These are phyloP conservation scores for Blastobotrys capitulatus DNA, from an alignment of 1,139 yeast species.

Conservation along the genomic window DNA sequence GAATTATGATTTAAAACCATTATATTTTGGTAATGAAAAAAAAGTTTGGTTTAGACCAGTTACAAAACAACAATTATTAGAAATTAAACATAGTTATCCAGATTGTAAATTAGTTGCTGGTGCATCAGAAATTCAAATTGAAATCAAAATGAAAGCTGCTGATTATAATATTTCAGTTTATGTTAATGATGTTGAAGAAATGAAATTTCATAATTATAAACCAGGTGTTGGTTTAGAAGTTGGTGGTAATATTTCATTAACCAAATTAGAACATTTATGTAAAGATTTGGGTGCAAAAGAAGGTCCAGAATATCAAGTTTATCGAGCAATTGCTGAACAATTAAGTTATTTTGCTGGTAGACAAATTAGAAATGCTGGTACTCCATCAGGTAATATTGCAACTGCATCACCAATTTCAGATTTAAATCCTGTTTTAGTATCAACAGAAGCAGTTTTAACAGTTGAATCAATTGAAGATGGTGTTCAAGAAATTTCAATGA, in stretches of 20 bases:
- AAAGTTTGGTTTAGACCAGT: constrained; percentile 41
- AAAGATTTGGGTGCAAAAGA: constrained; percentile 27
- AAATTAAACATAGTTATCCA: constrained; percentile 34
- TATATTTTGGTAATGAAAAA: constrained; percentile 35
- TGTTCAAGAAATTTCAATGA: constrained; percentile 30
- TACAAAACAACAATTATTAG: constrained; percentile 35
- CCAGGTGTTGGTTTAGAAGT: constrained; percentile 36
- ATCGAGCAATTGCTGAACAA: constrained; percentile 36
- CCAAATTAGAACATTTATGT: constrained; percentile 36
- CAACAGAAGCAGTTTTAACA: constrained; percentile 37
- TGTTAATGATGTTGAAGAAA: constrained; percentile 40
- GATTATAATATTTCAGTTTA: constrained; percentile 37
- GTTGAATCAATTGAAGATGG: constrained; percentile 32
- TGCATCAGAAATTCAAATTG: constrained; percentile 44
- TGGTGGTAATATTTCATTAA: constrained; percentile 40
- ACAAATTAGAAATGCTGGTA: constrained; percentile 44
- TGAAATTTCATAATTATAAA: constrained; percentile 31
- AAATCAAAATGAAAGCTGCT: constrained; percentile 40
- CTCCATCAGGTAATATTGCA: constrained; percentile 44
- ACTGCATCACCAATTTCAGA: constrained; percentile 48
- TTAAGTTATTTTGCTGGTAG: constrained; percentile 44
- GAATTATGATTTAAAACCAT: constrained; percentile 27
- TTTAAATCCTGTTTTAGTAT: constrained; percentile 41
- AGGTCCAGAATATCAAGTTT: constrained; percentile 32
- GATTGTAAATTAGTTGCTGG: constrained; percentile 41